phyloP scores from a whole-genome alignment of 2,329 filamentous ascomycete genomes.

The Hypoxylon rubiginosum region DNA sequence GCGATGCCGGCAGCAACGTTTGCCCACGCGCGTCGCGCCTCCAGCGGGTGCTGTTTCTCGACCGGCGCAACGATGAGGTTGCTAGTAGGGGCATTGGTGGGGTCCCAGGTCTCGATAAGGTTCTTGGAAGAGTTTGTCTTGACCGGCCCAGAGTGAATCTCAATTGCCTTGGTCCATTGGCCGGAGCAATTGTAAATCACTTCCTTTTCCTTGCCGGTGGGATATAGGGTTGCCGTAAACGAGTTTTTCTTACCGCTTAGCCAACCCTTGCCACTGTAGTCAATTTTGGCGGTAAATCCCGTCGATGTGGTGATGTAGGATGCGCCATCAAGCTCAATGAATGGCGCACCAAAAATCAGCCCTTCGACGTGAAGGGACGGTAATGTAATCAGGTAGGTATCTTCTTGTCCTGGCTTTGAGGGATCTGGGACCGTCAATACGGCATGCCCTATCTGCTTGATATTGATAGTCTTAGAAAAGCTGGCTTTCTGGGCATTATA shows the following conservation, averaged over 20 bases:
- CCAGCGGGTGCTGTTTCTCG: slow-evolving; percentile 81
- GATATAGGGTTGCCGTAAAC: slow-evolving; percentile 60
- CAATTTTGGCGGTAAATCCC: slow-evolving; percentile 61
- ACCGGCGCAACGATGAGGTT: slow-evolving; percentile 61
- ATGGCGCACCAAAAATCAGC: slow-evolving; percentile 61
- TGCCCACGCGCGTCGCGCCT: slow-evolving; percentile 84
- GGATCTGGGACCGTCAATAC: slow-evolving; percentile 62
- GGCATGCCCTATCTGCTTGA: slow-evolving; percentile 65
- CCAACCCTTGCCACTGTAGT: slow-evolving; percentile 62
- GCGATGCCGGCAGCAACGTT: slow-evolving; percentile 80
- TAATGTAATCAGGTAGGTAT: slow-evolving; percentile 64
- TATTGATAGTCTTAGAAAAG: slow-evolving; percentile 63
- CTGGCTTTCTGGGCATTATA: slow-evolving; percentile 67
- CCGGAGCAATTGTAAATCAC: slow-evolving; percentile 57
- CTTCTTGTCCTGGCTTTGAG: slow-evolving; percentile 54
- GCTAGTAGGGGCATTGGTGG: slow-evolving; percentile 45
- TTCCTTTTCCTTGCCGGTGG: slow-evolving; percentile 54
- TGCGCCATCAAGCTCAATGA: slow-evolving; percentile 62
- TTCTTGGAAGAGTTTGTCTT: slow-evolving; percentile 51
- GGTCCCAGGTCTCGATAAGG: slow-evolving; percentile 57
- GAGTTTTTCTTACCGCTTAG: slow-evolving; percentile 61
- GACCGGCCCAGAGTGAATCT: slow-evolving; percentile 49
- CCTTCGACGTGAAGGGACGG: slow-evolving; percentile 64
- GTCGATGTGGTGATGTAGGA: slow-evolving; percentile 61
- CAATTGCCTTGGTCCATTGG: slow-evolving; percentile 60